Evolutionary conservation across 1,284 basidiomycete genomes (phyloP), one percentile per base, ranked within the genome.

Genomic region (Serendipita sp.): DNA sequence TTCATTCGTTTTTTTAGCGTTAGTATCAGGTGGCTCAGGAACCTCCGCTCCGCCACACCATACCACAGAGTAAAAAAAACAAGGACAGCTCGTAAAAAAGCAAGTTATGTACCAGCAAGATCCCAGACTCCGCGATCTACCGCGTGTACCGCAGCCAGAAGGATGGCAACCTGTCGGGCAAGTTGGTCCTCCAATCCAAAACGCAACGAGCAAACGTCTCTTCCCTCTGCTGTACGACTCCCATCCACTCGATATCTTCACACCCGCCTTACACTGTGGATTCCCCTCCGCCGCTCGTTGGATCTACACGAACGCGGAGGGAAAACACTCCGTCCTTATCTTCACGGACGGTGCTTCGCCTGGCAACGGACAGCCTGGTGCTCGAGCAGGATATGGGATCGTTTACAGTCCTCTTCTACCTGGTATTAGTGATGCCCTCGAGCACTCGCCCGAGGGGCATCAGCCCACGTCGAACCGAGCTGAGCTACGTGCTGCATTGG

Each of bases 401-500:
- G 62, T 66, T 34, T 63, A 44, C 22, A 60, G 63, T 22, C 65
- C 67, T 26, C 49, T 60, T 13, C 30, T n/a, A 2, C 58, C 65
- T 2, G 12, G 61, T 6, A 61, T 63, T 30, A 68, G 65, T 15
- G 22, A 47, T 15, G n/a, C 61, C 10, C 62, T 58, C 12, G 62
- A 63, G 43, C 53, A 38, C 22, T 60, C 62, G 34, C 43, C 64
- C 17, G n/a, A 10, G 13, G 64, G 53, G 3, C 61, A 61, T 34
- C 35, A 61, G 30, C 68, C 64, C 32, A 69, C 68, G 44, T 49
- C 38, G 50, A 67, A 66, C 62, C 49, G 68, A 22, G 68, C 68
- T 13, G 68, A 68, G 66, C 67, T 69, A 3, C 64, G 68, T 13
- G 68, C 68, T 12, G 68, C 64, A 4, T 43, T 67, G 29, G 60